Evolutionary conservation across 768 basidiomycete species (phyloP).

Genomic region (Tulasnella sp.): DNA sequence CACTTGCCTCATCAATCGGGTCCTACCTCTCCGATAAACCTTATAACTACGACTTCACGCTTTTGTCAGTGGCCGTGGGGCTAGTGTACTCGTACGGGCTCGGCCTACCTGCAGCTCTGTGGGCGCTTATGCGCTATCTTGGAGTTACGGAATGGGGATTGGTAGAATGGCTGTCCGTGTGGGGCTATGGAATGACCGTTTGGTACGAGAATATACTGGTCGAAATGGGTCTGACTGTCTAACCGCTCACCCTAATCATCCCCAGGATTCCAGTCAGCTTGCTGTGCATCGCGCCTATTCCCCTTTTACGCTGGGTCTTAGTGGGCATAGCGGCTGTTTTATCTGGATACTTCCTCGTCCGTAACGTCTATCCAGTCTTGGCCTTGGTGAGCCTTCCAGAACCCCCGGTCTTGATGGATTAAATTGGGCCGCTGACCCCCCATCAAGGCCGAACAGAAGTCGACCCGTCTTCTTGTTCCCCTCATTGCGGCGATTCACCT

Average conservation of each 20-base stretch:
- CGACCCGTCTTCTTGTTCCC: slow-evolving; percentile 72
- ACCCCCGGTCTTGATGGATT: not conserved
- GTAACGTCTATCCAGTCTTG: slow-evolving; percentile 83
- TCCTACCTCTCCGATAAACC: slow-evolving; percentile 62
- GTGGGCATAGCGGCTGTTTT: slow-evolving; percentile 59
- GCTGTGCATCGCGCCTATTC: slow-evolving; percentile 75
- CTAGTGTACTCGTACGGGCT: slow-evolving; percentile 85
- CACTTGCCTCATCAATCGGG: slow-evolving; percentile 76
- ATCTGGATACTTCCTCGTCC: slow-evolving; percentile 78
- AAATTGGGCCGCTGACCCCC: not conserved
- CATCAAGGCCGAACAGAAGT: slow-evolving; percentile 73
- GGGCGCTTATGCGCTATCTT: slow-evolving; percentile 74
- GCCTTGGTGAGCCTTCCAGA: slow-evolving; percentile 49
- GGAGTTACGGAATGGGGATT: slow-evolving; percentile 86
- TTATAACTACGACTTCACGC: slow-evolving; percentile 75
- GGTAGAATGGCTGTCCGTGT: slow-evolving; percentile 43
- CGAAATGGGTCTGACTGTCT: slow-evolving; percentile 26
- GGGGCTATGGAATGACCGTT: slow-evolving; percentile 31
- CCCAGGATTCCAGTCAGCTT: slow-evolving; percentile 81
- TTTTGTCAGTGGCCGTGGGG: slow-evolving; percentile 70
- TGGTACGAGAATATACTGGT: slow-evolving; percentile 13
- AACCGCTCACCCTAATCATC: slow-evolving; percentile 69
- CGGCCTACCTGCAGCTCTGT: slow-evolving; percentile 67
- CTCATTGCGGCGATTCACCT: slow-evolving; percentile 64
- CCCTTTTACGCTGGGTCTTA: slow-evolving; percentile 71